Evolutionary conservation across 306 rosid species (phyloP), one percentile per base, ranked within the genome.

Genomic region (Vicia faba): DNA sequence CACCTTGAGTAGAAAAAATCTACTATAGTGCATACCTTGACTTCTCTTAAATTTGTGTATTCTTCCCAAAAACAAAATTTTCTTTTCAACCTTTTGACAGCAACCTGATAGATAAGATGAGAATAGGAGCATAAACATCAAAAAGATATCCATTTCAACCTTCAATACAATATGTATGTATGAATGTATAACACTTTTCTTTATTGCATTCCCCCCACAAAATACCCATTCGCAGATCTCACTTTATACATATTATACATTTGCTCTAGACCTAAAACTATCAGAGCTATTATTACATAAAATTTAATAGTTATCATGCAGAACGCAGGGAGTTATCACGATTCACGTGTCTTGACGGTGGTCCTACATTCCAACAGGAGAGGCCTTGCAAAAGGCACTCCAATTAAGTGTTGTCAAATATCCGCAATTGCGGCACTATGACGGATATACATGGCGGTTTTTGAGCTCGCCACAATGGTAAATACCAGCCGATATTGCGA

Each of bases 31-130:
- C 81, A 64, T 82, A 89, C 96, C 96, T 80, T 89, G 49, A 89
- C 72, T 84, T 89, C 96, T 76, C 95, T 82, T 77, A 89, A 80
- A 66, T 83, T 85, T 68, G 88, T 78, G 77, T 63, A 84, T 79
- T 89, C 96, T 78, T 89, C 91, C 96, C 95, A 89, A 76, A 87
- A 89, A 75, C 78, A 87, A 74, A 89, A 89, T 83, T 85, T 89
- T 76, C 88, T 87, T 82, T 89, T 89, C 89, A 89, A 80, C 79
- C 83, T 87, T 82, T 89, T 89, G 79, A 89, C 88, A 70, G 96
- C 96, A 75, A 87, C 88, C 96, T 89, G 71, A 51, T 55, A 71
- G 14, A 51, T 61, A 66, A 70, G 26, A 71, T 50, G 12, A 41
- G 10, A 54, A 75, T 31, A 55, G 4, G 61, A 77, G 40, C 39